Evolutionary conservation across 1,139 yeast genomes (phyloP), one percentile per base, ranked within the genome.

Genomic region (Sugiyamaella grinbergsii): DNA sequence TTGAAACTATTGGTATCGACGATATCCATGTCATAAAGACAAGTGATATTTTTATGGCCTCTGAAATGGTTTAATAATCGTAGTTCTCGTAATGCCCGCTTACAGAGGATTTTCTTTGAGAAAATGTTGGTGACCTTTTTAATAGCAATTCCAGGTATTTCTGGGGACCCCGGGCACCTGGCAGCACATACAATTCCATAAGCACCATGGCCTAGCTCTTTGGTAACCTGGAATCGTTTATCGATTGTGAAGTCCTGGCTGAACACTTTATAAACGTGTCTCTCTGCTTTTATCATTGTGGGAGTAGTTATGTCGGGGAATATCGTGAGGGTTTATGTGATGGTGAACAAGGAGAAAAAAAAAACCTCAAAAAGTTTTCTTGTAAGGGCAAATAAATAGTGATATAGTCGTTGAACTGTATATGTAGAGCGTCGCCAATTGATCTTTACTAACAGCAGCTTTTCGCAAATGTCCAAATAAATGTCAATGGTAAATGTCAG

Each of bases 141-240:
- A 65, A 93, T 89, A 39, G 98, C 98, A 36, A 93, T 96, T 4
- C 76, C 75, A 13, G 73, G 75, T 15, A 69, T 67, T 52, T 86
- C 93, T 19, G 81, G 79, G 1, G 80, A 73, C 49, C 81, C 85
- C 4, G 78, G 73, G 68, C 91, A 91, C 62, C 82, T 80, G 28
- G 98, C 98, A 1, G 96, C 86, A 64, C 96, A 93, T 4, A 93
- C 98, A 5, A 91, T 82, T 28, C 98, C 98, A 65, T 93, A 93
- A 0, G 98, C 97, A 3, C 98, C 98, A 62, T 91, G 96, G 23
- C 98, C 98, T 45, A 93, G 77, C 62, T 90, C 96, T 63, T 90
- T 88, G 55, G 88, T 86, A 59, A 93, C 78, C 65, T 87, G 85
- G 69, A 90, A 88, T 53, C 95, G 74, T 59, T 81, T 81, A 68